Percentiles rank a stretch among this genome's conserved stretches.
Evolutionary conservation across 2,329 filamentous ascomycete genomes (phyloP).

Genomic region (Proliferodiscus dingleyae): DNA sequence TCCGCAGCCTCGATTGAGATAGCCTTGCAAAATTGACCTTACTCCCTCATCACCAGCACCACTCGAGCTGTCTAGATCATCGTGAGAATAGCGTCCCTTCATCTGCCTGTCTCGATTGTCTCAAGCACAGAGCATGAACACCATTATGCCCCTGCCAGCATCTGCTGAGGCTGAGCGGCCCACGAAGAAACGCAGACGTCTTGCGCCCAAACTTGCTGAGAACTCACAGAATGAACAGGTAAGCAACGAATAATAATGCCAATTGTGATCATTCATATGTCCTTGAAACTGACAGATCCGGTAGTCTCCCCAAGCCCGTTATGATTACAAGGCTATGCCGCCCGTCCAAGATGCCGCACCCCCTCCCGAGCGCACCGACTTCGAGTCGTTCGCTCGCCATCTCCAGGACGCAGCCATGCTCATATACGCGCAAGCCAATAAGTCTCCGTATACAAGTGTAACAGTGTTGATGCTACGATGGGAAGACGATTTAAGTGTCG

Average conservation of each 20-base stretch:
- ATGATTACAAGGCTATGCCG: conserved; percentile 29
- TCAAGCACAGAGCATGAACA: too few species aligned
- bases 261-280: not conserved
- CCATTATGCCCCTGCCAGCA: conserved; percentile 9
- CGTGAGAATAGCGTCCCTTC: conserved; percentile 7
- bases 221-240: conserved; percentile 31
- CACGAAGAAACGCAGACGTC: conserved; percentile 32
- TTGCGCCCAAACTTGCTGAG: conserved; percentile 32
- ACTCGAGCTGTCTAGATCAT: conserved; percentile 18
- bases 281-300: conserved; percentile 10
- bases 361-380: conserved; percentile 42
- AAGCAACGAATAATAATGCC: conserved; percentile 17
- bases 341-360: conserved; percentile 28
- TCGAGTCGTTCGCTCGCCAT: conserved; percentile 62
- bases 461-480: conserved; percentile 58
- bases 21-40: conserved; percentile 16
- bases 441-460: conserved; percentile 51
- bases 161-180: conserved; percentile 28
- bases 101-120: conserved; percentile 1
- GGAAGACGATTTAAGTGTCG: conserved; percentile 53
- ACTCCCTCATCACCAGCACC: conserved; percentile 18
- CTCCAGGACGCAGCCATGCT: conserved; percentile 65
- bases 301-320: conserved; percentile 26
- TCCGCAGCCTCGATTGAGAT: conserved; percentile 4
- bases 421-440: conserved; percentile 59